These are phyloP conservation scores for Phytophthora sp. DNA, from an alignment of 352 stramenopile genomes.

Conservation along the genomic window DNA sequence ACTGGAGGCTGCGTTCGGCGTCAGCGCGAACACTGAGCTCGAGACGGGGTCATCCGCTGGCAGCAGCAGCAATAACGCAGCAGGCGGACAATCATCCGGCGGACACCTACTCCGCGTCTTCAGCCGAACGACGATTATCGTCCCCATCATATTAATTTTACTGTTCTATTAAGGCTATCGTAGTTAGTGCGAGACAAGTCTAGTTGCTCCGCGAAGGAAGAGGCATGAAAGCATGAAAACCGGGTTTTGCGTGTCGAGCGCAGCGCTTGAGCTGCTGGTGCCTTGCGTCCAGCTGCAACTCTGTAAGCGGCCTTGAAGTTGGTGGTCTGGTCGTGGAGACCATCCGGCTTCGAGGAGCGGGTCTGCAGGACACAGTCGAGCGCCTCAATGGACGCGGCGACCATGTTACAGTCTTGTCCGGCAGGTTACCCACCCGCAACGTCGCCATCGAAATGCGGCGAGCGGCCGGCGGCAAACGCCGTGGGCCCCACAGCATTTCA, in stretches of 20 bases:
- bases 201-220: no score
- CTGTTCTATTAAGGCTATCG: conserved; percentile 4
- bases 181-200: no score
- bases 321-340: neutral
- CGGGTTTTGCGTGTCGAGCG: neutral
- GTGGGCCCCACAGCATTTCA: no score
- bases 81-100: neutral
- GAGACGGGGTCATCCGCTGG: neutral
- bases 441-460: neutral
- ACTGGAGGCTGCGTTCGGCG: conserved; percentile 32
- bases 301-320: neutral
- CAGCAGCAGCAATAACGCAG: conserved; percentile 9
- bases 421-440: neutral
- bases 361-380: no score
- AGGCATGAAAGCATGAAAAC: neutral
- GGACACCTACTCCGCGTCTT: no score
- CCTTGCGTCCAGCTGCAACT: neutral
- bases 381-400: no score
- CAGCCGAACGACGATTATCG: no score
- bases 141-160: neutral
- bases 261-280: neutral
- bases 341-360: neutral
- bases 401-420: no score
- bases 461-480: no score
- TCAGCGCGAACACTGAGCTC: conserved; percentile 6